These are phyloP conservation scores for Serendipita sp. DNA, from an alignment of 768 basidiomycete species.

Conservation along the genomic window DNA sequence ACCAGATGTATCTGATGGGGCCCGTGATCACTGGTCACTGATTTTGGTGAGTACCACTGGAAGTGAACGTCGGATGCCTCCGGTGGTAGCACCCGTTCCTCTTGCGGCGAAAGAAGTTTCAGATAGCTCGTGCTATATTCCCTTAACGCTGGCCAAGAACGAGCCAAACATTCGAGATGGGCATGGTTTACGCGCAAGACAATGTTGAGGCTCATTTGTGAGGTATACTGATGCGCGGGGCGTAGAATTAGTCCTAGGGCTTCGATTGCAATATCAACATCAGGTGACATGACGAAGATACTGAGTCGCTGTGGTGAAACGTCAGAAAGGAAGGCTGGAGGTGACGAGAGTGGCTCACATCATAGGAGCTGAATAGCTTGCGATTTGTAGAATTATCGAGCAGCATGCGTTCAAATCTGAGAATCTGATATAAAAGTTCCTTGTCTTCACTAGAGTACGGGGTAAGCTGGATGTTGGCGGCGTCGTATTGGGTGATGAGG, in stretches of 20 bases:
- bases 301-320: slow-evolving; percentile 55
- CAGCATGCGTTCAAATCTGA: slow-evolving; percentile 75
- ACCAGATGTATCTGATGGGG: slow-evolving; percentile 48
- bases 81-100: slow-evolving; percentile 46
- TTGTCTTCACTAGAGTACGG: slow-evolving; percentile 64
- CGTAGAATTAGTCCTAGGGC: slow-evolving; percentile 77
- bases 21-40: slow-evolving; percentile 20
- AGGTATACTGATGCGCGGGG: slow-evolving; percentile 89
- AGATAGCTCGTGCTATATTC: slow-evolving; percentile 66
- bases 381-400: slow-evolving; percentile 96
- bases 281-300: slow-evolving; percentile 72
- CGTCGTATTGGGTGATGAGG: slow-evolving; percentile 66
- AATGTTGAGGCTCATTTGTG: slow-evolving; percentile 69
- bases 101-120: slow-evolving; percentile 43
- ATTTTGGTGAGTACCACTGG: slow-evolving; percentile 47
- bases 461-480: slow-evolving; percentile 70
- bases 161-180: slow-evolving; percentile 68
- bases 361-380: slow-evolving; percentile 92
- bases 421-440: slow-evolving; percentile 59
- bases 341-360: slow-evolving; percentile 44
- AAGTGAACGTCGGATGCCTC: slow-evolving; percentile 71
- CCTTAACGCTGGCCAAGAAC: slow-evolving; percentile 68
- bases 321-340: slow-evolving; percentile 8
- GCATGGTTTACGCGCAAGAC: slow-evolving; percentile 68
- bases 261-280: slow-evolving; percentile 74